A percentile compares a stretch with the other conserved stretches of the same genome.
phyloP scores from a whole-genome alignment of 306 rosid genomes.

The Gillenia trifoliata region DNA sequence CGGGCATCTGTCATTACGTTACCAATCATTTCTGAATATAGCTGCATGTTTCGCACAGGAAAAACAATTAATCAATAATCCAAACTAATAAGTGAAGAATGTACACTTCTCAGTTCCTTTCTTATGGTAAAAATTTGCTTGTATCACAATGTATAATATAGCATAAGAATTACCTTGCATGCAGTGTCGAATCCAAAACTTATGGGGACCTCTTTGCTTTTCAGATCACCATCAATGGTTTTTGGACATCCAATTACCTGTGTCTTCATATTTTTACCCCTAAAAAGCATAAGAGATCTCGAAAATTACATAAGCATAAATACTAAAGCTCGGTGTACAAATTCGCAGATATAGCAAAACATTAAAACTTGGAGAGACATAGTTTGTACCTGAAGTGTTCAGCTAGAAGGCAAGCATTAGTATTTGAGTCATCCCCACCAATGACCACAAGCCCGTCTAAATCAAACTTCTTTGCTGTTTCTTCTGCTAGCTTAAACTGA shows the following conservation, averaged over 20 bases:
- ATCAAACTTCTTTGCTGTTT: constrained; percentile 61
- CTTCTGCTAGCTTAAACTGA: constrained; percentile 87
- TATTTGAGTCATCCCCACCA: constrained; percentile 96
- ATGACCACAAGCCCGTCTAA: constrained; percentile 90
- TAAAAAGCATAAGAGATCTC: constrained; percentile 9
- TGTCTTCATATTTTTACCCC: constrained; percentile 71
- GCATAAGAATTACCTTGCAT: constrained; percentile 57
- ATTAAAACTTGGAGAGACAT: too few relatives aligned
- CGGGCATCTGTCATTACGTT: constrained; percentile 91
- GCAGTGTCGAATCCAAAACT: constrained; percentile 96
- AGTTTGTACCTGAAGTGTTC: constrained; percentile 69
- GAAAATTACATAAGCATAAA: background rate
- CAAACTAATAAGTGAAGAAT: background rate
- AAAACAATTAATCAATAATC: too few relatives aligned
- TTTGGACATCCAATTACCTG: constrained; percentile 87
- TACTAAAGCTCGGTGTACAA: background rate
- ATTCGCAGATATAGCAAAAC: background rate
- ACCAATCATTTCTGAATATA: constrained; percentile 91
- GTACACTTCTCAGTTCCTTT: background rate
- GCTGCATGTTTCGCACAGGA: constrained; percentile 34
- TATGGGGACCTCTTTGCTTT: constrained; percentile 85
- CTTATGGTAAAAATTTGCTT: background rate
- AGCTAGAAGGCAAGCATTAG: constrained; percentile 92
- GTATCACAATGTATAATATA: background rate
- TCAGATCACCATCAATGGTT: constrained; percentile 89